Evolutionary conservation across 306 rosid genomes (phyloP).

Genomic region (Inga leiocalycina): DNA sequence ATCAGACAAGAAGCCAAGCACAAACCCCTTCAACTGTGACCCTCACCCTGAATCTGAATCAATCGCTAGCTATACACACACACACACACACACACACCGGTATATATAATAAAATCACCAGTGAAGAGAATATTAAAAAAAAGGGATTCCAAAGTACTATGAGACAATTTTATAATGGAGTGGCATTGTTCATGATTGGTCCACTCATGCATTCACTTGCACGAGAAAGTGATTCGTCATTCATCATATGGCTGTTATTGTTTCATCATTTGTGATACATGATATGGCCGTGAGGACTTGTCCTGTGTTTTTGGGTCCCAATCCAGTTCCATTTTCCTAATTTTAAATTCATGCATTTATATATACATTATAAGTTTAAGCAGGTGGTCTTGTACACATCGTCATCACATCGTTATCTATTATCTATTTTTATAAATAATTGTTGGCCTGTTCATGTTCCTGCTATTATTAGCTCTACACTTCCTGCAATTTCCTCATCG

Average conservation of each 20-base stretch:
- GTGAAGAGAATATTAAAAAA: neutral
- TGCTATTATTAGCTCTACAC: neutral
- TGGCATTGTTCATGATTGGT: conserved; percentile 32
- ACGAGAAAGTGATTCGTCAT: neutral
- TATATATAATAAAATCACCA: conserved; percentile 24
- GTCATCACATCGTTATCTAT: neutral
- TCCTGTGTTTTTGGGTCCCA: conserved; percentile 29
- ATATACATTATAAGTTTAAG: neutral
- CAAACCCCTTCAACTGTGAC: conserved; percentile 3
- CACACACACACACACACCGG: neutral
- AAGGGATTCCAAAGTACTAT: conserved; percentile 38
- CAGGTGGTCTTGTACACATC: neutral
- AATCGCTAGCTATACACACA: neutral
- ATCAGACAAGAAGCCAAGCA: conserved; percentile 35
- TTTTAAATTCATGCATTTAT: neutral
- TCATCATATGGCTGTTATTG: neutral
- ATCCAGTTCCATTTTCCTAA: neutral
- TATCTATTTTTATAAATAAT: neutral
- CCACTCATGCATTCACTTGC: conserved; percentile 17
- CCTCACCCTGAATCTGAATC: neutral
- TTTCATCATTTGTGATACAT: neutral
- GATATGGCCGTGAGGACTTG: conserved; percentile 32
- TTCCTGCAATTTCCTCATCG: conserved; percentile 14
- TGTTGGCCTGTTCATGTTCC: conserved; percentile 14
- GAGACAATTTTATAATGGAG: conserved; percentile 33